phyloP scores from a whole-genome alignment of 2,329 filamentous ascomycete species.

The Fusarium subglutinans region DNA sequence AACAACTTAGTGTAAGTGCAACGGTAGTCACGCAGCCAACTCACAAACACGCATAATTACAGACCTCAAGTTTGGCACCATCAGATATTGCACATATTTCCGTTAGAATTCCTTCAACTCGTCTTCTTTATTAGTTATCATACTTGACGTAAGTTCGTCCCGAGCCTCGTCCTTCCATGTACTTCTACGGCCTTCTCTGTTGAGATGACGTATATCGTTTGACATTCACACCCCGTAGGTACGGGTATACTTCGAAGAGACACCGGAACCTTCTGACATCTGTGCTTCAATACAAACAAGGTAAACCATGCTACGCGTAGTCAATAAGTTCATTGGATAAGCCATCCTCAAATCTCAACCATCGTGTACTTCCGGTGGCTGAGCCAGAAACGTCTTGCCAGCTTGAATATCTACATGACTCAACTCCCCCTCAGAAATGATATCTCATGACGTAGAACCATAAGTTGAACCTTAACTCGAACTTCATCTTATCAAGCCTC shows the following conservation, averaged over 20 bases:
- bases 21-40: neutral
- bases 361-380: neutral
- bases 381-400: neutral
- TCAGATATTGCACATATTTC: neutral
- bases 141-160: rapidly evolving
- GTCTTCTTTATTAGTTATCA: neutral
- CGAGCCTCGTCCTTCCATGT: too few relatives aligned
- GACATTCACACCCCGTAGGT: neutral
- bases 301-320: neutral
- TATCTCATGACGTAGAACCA: neutral
- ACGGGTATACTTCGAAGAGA: neutral
- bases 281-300: neutral
- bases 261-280: neutral
- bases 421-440: neutral
- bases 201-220: too few relatives aligned
- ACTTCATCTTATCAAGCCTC: rapidly evolving
- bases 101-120: neutral
- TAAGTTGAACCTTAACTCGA: too few relatives aligned
- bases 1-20: neutral
- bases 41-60: neutral
- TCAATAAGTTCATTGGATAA: neutral
- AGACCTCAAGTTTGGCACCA: neutral
- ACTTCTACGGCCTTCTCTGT: neutral
- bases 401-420: neutral
- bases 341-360: rapidly evolving